Conservation (phyloP, 2,329 filamentous ascomycete species). For the Penicillium sp. region DNA sequence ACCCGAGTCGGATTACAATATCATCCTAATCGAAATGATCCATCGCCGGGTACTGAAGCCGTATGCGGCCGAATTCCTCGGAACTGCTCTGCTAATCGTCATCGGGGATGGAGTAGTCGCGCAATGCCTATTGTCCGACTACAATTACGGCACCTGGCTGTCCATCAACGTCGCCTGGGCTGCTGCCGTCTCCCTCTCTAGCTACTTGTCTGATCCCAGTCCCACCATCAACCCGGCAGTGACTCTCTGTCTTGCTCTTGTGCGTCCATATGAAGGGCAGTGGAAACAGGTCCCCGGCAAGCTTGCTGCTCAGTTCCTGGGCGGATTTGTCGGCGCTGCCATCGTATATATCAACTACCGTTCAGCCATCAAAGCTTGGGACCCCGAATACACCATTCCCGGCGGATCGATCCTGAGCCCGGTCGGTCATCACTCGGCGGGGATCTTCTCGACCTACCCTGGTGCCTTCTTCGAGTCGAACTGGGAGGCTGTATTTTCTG, state of each 20-base stretch:
- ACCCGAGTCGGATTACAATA: not conserved
- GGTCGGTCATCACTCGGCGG: conserved; percentile 23
- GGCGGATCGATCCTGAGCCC: conserved; percentile 25
- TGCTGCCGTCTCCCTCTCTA: conserved; percentile 22
- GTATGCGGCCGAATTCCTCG: conserved; percentile 27
- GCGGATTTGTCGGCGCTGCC: conserved; percentile 26
- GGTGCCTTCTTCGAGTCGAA: conserved; percentile 22
- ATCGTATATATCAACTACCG: conserved; percentile 27
- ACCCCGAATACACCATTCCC: conserved; percentile 26
- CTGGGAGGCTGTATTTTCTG: conserved; percentile 28
- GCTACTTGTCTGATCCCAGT: conserved; percentile 24
- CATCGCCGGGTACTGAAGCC: conserved; percentile 19
- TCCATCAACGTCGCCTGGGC: conserved; percentile 31
- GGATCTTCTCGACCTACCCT: conserved; percentile 26
- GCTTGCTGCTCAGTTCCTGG: conserved; percentile 23
- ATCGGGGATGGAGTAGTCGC: conserved; percentile 29
- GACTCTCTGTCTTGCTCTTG: conserved; percentile 21
- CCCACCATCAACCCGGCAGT: conserved; percentile 25
- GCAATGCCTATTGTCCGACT: conserved; percentile 26
- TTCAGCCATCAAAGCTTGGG: conserved; percentile 26
- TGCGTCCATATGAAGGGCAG: conserved; percentile 23
- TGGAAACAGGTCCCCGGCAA: conserved; percentile 25
- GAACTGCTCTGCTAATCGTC: conserved; percentile 26
- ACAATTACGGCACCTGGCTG: conserved; percentile 28
- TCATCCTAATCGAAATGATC: conserved; percentile 5